Percentiles rank a stretch among this genome's conserved stretches.
Evolutionary conservation across 2,329 filamentous ascomycete genomes (phyloP).

Genomic region (Fusarium foetens): DNA sequence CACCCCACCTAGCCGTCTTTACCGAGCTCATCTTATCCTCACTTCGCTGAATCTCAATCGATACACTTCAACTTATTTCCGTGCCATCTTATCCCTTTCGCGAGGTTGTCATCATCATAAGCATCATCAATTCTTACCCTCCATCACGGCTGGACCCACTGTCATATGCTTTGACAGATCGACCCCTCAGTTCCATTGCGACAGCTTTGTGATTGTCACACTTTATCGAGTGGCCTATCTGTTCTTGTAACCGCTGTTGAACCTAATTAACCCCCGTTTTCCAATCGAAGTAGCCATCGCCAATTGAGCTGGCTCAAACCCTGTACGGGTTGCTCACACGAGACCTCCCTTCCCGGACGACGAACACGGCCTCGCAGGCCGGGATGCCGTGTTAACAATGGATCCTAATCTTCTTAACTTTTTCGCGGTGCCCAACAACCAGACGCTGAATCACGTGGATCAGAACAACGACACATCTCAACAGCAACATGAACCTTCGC

Average conservation of each 20-base stretch:
- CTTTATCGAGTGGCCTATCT: conserved; percentile 17
- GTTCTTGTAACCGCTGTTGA: conserved; percentile 11
- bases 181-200: conserved; percentile 35
- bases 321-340: conserved; percentile 35
- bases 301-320: conserved; percentile 37
- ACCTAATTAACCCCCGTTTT: neutral
- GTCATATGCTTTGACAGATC: conserved; percentile 35
- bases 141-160: conserved; percentile 28
- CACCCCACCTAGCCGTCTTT: conserved; percentile 37
- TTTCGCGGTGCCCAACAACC: conserved; percentile 46
- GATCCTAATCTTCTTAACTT: conserved; percentile 46
- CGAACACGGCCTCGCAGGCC: conserved; percentile 41
- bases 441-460: conserved; percentile 44
- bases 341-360: conserved; percentile 34
- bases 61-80: conserved; percentile 5
- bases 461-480: conserved; percentile 43
- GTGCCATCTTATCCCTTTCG: conserved; percentile 18
- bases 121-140: conserved; percentile 5
- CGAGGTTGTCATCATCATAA: conserved; percentile 20
- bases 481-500: conserved; percentile 37
- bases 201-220: conserved; percentile 26
- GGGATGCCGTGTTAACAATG: conserved; percentile 48
- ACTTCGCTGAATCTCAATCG: conserved; percentile 13
- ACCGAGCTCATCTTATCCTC: conserved; percentile 13
- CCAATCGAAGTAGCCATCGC: conserved; percentile 4